Percentiles rank a stretch among this genome's conserved stretches.
Conservation (phyloP, 106 monocot genomes). For the Chionographis japonica region DNA sequence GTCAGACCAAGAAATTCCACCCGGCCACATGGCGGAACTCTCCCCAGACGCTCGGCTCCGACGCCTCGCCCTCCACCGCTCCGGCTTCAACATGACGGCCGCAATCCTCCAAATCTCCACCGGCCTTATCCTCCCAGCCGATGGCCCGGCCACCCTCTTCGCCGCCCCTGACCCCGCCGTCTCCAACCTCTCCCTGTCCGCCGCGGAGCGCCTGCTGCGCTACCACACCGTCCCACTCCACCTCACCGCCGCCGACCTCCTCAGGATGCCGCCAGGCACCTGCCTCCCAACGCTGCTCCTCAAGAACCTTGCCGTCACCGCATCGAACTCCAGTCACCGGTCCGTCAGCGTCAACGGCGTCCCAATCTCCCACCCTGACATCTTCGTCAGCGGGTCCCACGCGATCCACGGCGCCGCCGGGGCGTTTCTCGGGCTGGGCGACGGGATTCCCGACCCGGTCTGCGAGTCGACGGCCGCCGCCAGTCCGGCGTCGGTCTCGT, state of each 20-base stretch:
- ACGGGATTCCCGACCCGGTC: not conserved
- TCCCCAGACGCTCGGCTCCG: not conserved
- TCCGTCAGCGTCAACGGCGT: not conserved
- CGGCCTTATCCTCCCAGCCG: not conserved
- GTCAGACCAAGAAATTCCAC: too few species aligned
- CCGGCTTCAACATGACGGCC: slow-evolving; percentile 8
- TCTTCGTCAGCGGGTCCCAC: not conserved
- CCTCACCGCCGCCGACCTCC: slow-evolving; percentile 7
- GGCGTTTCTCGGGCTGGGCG: not conserved
- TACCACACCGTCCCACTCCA: not conserved
- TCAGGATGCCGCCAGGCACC: not conserved
- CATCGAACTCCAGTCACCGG: not conserved
- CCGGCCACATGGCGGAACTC: not conserved
- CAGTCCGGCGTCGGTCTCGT: not conserved
- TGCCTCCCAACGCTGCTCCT: slow-evolving; percentile 2
- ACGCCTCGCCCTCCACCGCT: not conserved
- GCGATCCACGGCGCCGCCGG: slow-evolving; percentile 1
- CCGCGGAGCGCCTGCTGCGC: not conserved
- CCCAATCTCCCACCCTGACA: not conserved
- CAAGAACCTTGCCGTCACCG: not conserved
- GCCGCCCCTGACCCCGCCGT: not conserved
- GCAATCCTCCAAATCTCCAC: slow-evolving; percentile 2
- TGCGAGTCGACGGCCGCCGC: not conserved
- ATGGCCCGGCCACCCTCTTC: slow-evolving; percentile 3
- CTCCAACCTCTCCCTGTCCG: slow-evolving; percentile 1